These are phyloP conservation scores for Pseudogymnoascus sp. DNA, from an alignment of 2,329 filamentous ascomycete genomes.

Conservation along the genomic window DNA sequence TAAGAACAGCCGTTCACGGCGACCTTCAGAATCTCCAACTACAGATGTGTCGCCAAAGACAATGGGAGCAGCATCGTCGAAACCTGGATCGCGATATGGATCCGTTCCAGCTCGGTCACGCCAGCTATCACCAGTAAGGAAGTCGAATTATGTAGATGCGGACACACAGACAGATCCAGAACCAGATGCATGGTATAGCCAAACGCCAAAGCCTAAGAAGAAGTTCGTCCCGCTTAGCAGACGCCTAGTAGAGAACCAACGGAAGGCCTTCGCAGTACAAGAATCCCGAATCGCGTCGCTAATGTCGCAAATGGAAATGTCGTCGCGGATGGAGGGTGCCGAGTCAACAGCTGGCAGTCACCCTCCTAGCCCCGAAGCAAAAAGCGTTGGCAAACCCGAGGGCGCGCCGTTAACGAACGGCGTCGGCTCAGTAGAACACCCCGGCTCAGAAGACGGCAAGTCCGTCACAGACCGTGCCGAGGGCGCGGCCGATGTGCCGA, in stretches of 20 bases:
- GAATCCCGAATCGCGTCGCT: not conserved
- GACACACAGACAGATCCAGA: slow-evolving; percentile 27
- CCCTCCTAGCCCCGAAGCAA: not conserved
- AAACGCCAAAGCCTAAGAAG: slow-evolving; percentile 16
- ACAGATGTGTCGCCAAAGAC: slow-evolving; percentile 24
- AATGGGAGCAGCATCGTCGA: slow-evolving; percentile 17
- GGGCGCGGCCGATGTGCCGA: slow-evolving; percentile 20
- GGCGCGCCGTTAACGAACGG: not conserved
- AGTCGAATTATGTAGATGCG: slow-evolving; percentile 23
- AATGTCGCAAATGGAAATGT: slow-evolving; percentile 10
- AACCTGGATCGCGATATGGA: slow-evolving; percentile 12
- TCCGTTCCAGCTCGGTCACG: slow-evolving; percentile 18
- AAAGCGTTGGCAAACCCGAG: slow-evolving; percentile 17
- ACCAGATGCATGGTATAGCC: slow-evolving; percentile 27
- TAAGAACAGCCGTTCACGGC: slow-evolving; percentile 26
- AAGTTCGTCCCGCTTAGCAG: slow-evolving; percentile 24
- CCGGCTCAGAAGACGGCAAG: not conserved
- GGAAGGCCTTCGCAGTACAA: slow-evolving; percentile 18
- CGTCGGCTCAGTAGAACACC: not conserved
- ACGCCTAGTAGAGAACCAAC: slow-evolving; percentile 26
- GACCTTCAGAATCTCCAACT: slow-evolving; percentile 26
- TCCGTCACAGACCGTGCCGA: slow-evolving; percentile 2
- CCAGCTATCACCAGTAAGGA: slow-evolving; percentile 18
- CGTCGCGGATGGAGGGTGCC: slow-evolving; percentile 9
- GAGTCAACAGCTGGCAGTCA: slow-evolving; percentile 13